Conservation (phyloP, 805 yeast genomes). For the Ascoidea tarda region DNA sequence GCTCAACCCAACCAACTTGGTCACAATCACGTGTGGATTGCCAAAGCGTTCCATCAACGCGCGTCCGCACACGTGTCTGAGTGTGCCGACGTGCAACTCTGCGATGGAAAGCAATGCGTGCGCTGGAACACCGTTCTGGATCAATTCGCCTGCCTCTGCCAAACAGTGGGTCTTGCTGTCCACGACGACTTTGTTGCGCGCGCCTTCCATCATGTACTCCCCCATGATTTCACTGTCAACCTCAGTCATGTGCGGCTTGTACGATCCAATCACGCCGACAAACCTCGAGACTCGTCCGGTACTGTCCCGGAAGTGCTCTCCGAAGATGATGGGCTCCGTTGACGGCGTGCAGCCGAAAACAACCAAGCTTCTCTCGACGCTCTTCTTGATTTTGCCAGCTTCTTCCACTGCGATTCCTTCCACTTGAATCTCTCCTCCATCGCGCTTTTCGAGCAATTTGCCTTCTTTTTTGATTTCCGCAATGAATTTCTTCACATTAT, state of each 20-base stretch:
- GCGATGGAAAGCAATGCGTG: background rate
- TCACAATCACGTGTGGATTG: background rate
- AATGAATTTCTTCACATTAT: too few relatives aligned
- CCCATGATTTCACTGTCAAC: background rate
- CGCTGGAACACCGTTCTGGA: background rate
- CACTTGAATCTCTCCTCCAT: too few relatives aligned
- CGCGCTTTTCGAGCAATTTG: too few relatives aligned
- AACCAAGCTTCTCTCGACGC: background rate
- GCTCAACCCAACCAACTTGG: background rate
- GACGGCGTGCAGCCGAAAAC: background rate
- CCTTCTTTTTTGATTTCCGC: background rate
- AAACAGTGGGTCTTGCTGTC: background rate
- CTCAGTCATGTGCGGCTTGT: background rate
- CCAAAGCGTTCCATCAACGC: background rate
- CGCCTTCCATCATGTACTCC: too few relatives aligned
- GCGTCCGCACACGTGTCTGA: too few relatives aligned
- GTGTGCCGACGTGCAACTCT: background rate
- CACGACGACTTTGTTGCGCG: background rate
- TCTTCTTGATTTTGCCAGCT: too few relatives aligned
- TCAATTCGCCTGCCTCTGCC: background rate
- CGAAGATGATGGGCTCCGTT: background rate
- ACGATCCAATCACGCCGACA: background rate
- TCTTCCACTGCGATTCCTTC: background rate
- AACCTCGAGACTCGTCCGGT: background rate
- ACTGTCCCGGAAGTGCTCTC: too few relatives aligned